Evolutionary conservation across 768 basidiomycete genomes (phyloP).

Genomic region (Tulasnella sp.): DNA sequence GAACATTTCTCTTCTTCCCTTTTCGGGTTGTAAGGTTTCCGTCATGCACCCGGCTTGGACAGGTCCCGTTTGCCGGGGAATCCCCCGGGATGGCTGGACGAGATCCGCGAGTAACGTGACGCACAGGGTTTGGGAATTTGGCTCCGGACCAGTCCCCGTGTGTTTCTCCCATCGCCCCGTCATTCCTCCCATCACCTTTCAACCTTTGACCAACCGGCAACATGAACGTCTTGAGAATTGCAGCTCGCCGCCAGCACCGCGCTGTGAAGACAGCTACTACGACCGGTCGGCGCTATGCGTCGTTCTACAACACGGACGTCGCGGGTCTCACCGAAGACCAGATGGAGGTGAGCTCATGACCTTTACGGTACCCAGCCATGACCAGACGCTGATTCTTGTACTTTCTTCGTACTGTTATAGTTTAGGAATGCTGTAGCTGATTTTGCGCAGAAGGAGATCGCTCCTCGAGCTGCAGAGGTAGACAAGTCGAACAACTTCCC

Average conservation of each 20-base stretch:
- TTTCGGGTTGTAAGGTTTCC: not conserved
- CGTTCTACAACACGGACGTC: constrained; percentile 50
- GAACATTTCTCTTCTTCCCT: not conserved
- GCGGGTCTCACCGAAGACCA: constrained; percentile 75
- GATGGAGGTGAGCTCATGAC: constrained; percentile 45
- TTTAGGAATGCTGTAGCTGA: constrained; percentile 68
- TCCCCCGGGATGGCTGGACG: not conserved
- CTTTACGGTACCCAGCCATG: not conserved
- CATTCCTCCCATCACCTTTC: not conserved
- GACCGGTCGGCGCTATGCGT: not conserved
- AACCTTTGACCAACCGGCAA: not conserved
- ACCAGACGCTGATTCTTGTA: not conserved
- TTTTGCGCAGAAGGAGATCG: constrained; percentile 75
- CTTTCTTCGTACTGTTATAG: constrained; percentile 32
- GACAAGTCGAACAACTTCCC: constrained; percentile 81
- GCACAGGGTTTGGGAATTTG: not conserved
- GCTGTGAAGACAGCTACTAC: not conserved
- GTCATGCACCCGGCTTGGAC: not conserved
- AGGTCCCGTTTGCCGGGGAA: not conserved
- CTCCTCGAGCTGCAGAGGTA: constrained; percentile 74
- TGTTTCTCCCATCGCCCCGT: not conserved
- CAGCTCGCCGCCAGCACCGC: not conserved
- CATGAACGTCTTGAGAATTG: constrained; percentile 5
- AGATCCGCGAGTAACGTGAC: constrained; percentile 4
- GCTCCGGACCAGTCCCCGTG: not conserved